Percentiles rank a stretch among this genome's conserved stretches.
These are phyloP conservation scores for Phytophthora europaea DNA, from an alignment of 352 stramenopile species.

Conservation along the genomic window DNA sequence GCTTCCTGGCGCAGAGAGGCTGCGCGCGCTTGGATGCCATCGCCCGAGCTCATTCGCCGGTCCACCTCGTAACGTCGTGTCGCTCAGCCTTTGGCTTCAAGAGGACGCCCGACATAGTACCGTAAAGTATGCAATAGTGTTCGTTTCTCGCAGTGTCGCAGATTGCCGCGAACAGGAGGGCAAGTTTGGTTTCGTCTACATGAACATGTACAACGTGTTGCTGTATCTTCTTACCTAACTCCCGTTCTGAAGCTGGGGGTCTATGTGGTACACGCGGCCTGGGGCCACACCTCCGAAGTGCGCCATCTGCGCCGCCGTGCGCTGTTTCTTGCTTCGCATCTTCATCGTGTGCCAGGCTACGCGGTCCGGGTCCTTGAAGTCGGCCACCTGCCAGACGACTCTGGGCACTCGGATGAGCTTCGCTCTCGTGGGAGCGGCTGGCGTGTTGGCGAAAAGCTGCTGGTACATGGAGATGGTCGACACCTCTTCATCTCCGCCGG, in stretches of 20 bases:
- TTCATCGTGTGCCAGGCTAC: conserved; percentile 93
- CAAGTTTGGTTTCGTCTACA: neutral
- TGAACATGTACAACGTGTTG: neutral
- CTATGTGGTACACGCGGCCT: conserved; percentile 54
- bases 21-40: conserved; percentile 46
- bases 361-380: conserved; percentile 70
- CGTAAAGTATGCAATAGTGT: conserved; percentile 20
- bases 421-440: conserved; percentile 47
- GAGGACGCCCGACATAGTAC: conserved; percentile 17
- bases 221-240: neutral
- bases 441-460: conserved; percentile 61
- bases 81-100: conserved; percentile 31
- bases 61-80: conserved; percentile 32
- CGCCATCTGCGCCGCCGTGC: conserved; percentile 79
- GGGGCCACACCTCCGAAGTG: conserved; percentile 51
- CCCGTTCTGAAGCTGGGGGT: conserved; percentile 1
- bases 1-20: conserved; percentile 55
- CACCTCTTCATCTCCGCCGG: conserved; percentile 93
- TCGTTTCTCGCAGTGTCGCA: conserved; percentile 20
- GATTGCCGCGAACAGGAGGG: neutral
- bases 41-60: conserved; percentile 31
- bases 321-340: conserved; percentile 93
- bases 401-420: conserved; percentile 84
- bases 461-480: conserved; percentile 93
- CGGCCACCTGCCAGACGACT: conserved; percentile 82